Evolutionary conservation across 2,329 filamentous ascomycete genomes (phyloP).

Genomic region (Aureobasidium sp.): DNA sequence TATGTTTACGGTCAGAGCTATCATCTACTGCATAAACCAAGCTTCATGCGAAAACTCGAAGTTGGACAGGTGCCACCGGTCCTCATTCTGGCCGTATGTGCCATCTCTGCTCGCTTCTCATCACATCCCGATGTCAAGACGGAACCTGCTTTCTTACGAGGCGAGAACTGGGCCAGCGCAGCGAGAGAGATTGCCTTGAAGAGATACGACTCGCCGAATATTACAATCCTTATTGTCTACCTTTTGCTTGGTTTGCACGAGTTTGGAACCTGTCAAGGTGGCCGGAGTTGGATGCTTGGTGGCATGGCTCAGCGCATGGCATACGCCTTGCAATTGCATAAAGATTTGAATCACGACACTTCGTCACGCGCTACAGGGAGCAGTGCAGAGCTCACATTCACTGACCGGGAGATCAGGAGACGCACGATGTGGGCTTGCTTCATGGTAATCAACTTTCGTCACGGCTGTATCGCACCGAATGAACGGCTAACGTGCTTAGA

Average conservation of each 20-base stretch:
- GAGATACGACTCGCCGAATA: constrained; percentile 89
- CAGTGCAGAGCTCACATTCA: constrained; percentile 55
- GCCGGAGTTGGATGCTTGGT: constrained; percentile 89
- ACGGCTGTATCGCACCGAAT: background rate
- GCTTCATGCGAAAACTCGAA: constrained; percentile 84
- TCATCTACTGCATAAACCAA: constrained; percentile 89
- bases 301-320: constrained; percentile 96
- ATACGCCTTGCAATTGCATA: constrained; percentile 87
- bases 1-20: constrained; percentile 94
- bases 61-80: constrained; percentile 78
- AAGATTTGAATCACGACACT: constrained; percentile 69
- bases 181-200: constrained; percentile 82
- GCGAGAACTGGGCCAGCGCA: constrained; percentile 81
- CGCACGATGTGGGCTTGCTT: constrained; percentile 98
- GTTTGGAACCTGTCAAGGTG: constrained; percentile 94
- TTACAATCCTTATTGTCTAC: constrained; percentile 88
- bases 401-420: constrained; percentile 84
- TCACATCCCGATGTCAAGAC: constrained; percentile 72
- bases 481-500: constrained; percentile 29
- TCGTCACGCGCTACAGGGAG: constrained; percentile 20
- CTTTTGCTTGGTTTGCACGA: constrained; percentile 85
- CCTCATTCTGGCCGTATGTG: constrained; percentile 85
- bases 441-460: constrained; percentile 32
- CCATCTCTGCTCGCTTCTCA: constrained; percentile 90
- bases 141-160: constrained; percentile 73